Percentiles rank a stretch among this genome's conserved stretches.
Evolutionary conservation across 106 monocot species (phyloP).

Genomic region (Gastrodia elata): DNA sequence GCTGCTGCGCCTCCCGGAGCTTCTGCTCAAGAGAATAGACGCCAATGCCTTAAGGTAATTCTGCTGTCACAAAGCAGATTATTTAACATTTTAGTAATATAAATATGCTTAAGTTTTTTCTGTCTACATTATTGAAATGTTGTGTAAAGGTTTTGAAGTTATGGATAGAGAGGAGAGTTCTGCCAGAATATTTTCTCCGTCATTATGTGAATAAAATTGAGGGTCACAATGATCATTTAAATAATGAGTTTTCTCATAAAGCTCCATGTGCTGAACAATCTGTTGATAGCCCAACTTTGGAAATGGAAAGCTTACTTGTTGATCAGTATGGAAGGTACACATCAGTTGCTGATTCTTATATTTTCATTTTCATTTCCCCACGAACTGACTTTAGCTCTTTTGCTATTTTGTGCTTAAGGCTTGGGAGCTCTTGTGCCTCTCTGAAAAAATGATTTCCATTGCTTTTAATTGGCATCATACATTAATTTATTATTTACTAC

Average conservation of each 20-base stretch:
- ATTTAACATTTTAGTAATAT: background rate
- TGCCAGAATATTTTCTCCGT: constrained; percentile 73
- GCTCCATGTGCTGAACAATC: constrained; percentile 81
- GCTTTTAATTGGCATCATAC: background rate
- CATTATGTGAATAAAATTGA: constrained; percentile 77
- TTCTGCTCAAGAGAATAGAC: constrained; percentile 80
- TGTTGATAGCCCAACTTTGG: constrained; percentile 84
- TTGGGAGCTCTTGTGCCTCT: background rate
- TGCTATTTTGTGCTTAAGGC: background rate
- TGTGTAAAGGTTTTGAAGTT: constrained; percentile 55
- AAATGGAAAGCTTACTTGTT: constrained; percentile 85
- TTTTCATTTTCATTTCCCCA: background rate
- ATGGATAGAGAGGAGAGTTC: constrained; percentile 84
- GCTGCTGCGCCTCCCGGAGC: constrained; percentile 84
- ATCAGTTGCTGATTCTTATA: background rate
- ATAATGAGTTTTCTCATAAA: constrained; percentile 40
- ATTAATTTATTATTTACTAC: background rate
- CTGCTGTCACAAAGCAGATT: background rate
- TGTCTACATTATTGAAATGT: background rate
- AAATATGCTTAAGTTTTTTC: background rate
- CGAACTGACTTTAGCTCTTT: background rate
- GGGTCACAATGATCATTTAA: constrained; percentile 52
- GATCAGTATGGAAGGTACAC: constrained; percentile 93
- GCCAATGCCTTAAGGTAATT: constrained; percentile 87
- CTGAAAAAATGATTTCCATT: background rate